These are phyloP conservation scores for Beauveria sp. DNA, from an alignment of 2,329 filamentous ascomycete genomes.

Conservation along the genomic window DNA sequence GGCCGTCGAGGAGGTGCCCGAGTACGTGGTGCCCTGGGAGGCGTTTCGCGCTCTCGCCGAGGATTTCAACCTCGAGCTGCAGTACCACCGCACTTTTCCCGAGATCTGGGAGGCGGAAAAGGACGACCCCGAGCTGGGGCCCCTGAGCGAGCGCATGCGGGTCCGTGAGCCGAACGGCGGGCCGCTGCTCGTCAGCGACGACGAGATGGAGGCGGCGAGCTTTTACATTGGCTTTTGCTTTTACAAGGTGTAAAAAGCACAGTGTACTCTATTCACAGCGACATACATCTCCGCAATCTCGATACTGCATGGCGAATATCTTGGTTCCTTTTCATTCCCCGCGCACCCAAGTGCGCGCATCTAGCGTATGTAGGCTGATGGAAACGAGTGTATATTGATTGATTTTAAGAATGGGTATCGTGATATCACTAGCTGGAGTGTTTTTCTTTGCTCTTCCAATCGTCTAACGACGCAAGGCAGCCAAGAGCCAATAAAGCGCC, in stretches of 20 bases:
- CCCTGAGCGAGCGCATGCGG: constrained; percentile 90
- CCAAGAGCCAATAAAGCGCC: neutral
- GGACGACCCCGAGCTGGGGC: constrained; percentile 71
- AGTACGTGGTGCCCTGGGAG: constrained; percentile 98
- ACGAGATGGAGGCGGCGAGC: constrained; percentile 86
- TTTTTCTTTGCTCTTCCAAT: neutral
- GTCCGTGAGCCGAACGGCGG: constrained; percentile 66
- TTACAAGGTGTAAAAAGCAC: constrained; percentile 68
- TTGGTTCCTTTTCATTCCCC: neutral
- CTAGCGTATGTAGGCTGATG: neutral
- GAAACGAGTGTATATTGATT: constrained; percentile 6
- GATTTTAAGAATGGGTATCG: constrained; percentile 14
- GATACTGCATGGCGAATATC: neutral
- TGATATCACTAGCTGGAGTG: constrained; percentile 12
- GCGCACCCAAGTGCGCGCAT: too few relatives aligned
- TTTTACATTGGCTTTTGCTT: constrained; percentile 97
- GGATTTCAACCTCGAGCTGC: constrained; percentile 91
- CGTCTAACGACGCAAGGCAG: neutral
- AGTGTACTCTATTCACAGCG: neutral
- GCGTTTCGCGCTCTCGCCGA: constrained; percentile 92
- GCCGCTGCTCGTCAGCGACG: constrained; percentile 63
- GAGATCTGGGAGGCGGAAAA: constrained; percentile 93
- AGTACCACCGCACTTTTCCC: constrained; percentile 84
- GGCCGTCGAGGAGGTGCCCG: constrained; percentile 90
- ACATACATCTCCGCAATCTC: neutral